Base-by-base conservation (phyloP, 1,284 basidiomycete genomes). In the Leucoagaricus sp. region DNA sequence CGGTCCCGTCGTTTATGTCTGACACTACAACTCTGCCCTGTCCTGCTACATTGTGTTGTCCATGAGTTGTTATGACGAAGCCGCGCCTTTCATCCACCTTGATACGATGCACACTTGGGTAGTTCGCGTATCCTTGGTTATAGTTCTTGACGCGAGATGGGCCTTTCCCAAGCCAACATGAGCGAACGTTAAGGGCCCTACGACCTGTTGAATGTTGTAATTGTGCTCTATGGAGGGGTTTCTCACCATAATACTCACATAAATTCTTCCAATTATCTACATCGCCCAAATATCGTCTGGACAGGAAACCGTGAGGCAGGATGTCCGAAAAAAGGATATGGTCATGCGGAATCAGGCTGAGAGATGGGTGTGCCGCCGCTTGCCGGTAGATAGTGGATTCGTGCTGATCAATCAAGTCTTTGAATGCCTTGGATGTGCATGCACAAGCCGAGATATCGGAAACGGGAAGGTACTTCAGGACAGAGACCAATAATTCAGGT, bases 81-180 rank as follows among this genome's bases (percentile, higher is more conserved):
- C 82, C 80, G 2, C 70, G 72, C 33, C 73, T 69, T 64, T 87
- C 82, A 58, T 91, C 89, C 10, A 88, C 77, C 67, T 92, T 91
- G 71, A 91, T 82, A 4, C 89, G 81, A 69, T 91, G 87, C 0
- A 87, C 81, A 12, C 66, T 63, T 17, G 61, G 63, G 31, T 77
- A 73, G 2, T 75, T 60, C 4, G 56, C 38, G 15, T 63, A 6
- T 60, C 56, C 5, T 51, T 57, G 4, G 10, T 67, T 63, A 51
- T 81, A 66, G 12, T 68, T 58, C 29, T 69, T 72, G 21, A 75
- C 64, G 1, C 58, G 58, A 1, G 79, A 79, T 1, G 75, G 70
- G 0, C 72, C 78, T 36, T 72, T 68, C 5, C 83, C 87, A 4
- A 72, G 65, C 89, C 88, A 90, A 47, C 78, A 81, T 19, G 67